Evolutionary conservation across 176 grass and related monocot genomes (phyloP).

Genomic region (Oryza meyeriana): DNA sequence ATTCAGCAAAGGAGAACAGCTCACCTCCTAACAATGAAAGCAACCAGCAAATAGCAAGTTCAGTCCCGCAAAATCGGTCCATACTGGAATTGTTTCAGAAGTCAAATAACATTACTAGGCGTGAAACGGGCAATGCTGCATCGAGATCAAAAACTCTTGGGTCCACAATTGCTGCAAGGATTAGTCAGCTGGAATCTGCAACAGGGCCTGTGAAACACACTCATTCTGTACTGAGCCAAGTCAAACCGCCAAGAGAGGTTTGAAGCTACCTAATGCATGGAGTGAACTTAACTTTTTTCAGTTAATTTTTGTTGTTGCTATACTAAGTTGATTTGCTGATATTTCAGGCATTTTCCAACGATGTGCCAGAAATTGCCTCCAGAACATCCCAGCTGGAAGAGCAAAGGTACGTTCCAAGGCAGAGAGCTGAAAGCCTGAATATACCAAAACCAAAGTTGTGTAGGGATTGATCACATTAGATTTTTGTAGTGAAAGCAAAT

Average conservation of each 20-base stretch:
- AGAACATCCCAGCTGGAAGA: conserved; percentile 11
- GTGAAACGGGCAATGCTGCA: conserved; percentile 29
- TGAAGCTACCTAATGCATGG: not conserved
- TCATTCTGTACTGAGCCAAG: not conserved
- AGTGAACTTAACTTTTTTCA: not conserved
- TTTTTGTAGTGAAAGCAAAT: not conserved
- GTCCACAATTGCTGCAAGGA: conserved; percentile 36
- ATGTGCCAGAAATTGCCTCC: not conserved
- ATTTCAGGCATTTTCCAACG: conserved; percentile 27
- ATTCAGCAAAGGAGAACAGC: conserved; percentile 58
- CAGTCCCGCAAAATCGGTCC: conserved; percentile 28
- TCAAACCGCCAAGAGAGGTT: conserved; percentile 43
- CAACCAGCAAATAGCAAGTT: conserved; percentile 14
- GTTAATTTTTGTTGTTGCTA: not conserved
- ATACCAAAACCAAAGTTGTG: not conserved
- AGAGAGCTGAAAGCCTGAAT: not conserved
- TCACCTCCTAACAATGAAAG: conserved; percentile 22
- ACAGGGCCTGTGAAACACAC: conserved; percentile 19
- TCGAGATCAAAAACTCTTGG: conserved; percentile 28
- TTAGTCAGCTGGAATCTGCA: conserved; percentile 48
- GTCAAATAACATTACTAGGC: conserved; percentile 22
- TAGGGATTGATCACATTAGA: not conserved
- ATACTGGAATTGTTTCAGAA: conserved; percentile 27
- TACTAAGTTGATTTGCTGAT: conserved; percentile 7
- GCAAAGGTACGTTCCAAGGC: conserved; percentile 32